Evolutionary conservation across 2,329 filamentous ascomycete genomes (phyloP).

Genomic region (Lanzia echinophila): DNA sequence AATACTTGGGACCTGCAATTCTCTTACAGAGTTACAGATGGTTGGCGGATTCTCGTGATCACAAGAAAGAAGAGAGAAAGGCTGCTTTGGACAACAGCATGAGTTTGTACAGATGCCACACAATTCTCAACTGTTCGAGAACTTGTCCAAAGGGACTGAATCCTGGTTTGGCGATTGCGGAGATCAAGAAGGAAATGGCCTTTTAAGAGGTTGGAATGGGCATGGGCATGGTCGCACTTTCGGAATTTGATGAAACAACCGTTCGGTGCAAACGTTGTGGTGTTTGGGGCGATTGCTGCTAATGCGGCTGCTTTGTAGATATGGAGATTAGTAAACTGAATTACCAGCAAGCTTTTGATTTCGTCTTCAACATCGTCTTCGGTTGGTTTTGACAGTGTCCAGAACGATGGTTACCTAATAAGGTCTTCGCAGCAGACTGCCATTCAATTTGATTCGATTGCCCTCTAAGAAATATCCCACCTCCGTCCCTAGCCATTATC

Average conservation of each 20-base stretch:
- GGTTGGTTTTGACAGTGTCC: background rate
- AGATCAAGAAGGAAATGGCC: slow-evolving; percentile 98
- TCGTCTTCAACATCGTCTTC: background rate
- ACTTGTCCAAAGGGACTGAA: slow-evolving; percentile 98
- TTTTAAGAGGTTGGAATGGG: slow-evolving; percentile 23
- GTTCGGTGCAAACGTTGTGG: slow-evolving; percentile 2
- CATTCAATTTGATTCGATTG: background rate
- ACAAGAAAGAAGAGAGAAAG: slow-evolving; percentile 82
- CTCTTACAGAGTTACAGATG: slow-evolving; percentile 97
- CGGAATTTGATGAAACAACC: background rate
- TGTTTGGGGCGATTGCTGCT: slow-evolving; percentile 8
- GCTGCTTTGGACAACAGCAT: slow-evolving; percentile 94
- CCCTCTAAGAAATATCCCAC: background rate
- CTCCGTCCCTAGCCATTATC: no score
- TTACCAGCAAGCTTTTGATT: background rate
- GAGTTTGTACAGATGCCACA: slow-evolving; percentile 98
- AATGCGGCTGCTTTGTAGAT: slow-evolving; percentile 7
- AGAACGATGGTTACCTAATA: background rate
- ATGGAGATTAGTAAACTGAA: slow-evolving; percentile 7
- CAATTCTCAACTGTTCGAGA: slow-evolving; percentile 96
- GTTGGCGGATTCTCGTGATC: slow-evolving; percentile 91
- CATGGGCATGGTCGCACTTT: background rate
- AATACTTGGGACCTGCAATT: slow-evolving; percentile 95
- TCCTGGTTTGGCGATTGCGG: slow-evolving; percentile 87
- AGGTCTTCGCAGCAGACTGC: no score